Evolutionary conservation across 148 eudicot genomes (phyloP).

Genomic region (Linanthus parryae): DNA sequence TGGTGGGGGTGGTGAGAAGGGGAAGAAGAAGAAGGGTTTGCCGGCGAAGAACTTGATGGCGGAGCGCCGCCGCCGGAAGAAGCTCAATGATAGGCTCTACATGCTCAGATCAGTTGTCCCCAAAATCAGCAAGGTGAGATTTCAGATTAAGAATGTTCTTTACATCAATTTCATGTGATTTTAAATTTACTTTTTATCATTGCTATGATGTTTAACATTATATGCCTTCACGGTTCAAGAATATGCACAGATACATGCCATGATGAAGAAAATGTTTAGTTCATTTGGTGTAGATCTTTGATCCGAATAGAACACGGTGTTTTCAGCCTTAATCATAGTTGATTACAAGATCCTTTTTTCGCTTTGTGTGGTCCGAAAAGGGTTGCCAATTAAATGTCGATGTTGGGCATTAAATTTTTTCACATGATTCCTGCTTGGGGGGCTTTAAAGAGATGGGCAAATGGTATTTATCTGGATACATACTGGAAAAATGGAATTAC

Average conservation of each 20-base stretch:
- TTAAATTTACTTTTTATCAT: no score
- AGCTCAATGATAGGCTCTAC: constrained; percentile 91
- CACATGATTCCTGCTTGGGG: constrained; percentile 70
- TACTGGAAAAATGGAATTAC: constrained; percentile 22
- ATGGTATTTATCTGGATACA: no score
- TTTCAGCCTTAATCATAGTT: no score
- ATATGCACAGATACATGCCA: no score
- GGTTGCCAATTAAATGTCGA: constrained; percentile 13
- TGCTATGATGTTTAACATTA: no score
- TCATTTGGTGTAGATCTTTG: no score
- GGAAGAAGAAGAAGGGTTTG: constrained; percentile 81
- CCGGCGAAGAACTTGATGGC: constrained; percentile 98
- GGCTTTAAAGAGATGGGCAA: constrained; percentile 21
- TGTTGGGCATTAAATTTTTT: constrained; percentile 65
- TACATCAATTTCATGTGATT: no score
- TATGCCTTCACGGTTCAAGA: no score
- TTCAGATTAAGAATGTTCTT: neutral
- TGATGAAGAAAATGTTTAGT: no score
- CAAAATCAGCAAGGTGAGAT: constrained; percentile 86
- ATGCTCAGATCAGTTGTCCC: constrained; percentile 92
- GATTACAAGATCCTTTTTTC: constrained; percentile 29
- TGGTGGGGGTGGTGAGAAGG: constrained; percentile 31
- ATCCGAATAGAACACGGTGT: no score
- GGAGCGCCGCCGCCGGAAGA: constrained; percentile 79
- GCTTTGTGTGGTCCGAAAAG: constrained; percentile 18